Percentiles rank a stretch among this genome's conserved stretches.
Evolutionary conservation across 2,329 filamentous ascomycete genomes (phyloP).

Genomic region (Leptoxyphium fumago): DNA sequence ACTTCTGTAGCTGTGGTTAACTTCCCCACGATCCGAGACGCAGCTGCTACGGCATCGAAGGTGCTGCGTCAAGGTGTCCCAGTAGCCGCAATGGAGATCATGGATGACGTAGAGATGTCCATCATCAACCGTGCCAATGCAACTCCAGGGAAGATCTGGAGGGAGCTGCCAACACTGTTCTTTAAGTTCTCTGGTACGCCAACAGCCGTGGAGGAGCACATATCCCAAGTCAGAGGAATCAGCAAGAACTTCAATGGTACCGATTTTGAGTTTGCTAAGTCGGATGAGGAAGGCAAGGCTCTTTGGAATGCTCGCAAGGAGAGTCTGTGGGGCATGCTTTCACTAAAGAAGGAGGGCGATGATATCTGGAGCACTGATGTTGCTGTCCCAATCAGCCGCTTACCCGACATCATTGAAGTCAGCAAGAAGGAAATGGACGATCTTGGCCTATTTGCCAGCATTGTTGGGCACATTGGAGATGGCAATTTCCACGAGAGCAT

Average conservation of each 20-base stretch:
- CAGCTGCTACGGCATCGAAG: constrained; percentile 56
- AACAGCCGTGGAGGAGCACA: constrained; percentile 61
- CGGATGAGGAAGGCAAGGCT: constrained; percentile 38
- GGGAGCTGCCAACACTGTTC: constrained; percentile 63
- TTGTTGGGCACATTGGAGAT: constrained; percentile 81
- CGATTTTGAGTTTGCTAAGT: constrained; percentile 41
- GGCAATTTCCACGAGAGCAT: constrained; percentile 93
- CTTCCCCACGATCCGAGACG: constrained; percentile 63
- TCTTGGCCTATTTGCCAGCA: constrained; percentile 71
- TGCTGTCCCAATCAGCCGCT: constrained; percentile 43
- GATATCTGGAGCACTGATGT: constrained; percentile 50
- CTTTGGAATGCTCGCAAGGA: constrained; percentile 48
- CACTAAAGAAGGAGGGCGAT: constrained; percentile 38
- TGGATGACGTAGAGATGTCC: constrained; percentile 79
- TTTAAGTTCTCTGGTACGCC: constrained; percentile 75
- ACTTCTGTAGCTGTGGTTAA: constrained; percentile 66
- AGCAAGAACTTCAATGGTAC: constrained; percentile 44
- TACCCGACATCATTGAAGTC: constrained; percentile 55
- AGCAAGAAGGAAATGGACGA: constrained; percentile 83
- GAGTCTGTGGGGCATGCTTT: constrained; percentile 46
- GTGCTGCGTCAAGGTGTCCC: constrained; percentile 64
- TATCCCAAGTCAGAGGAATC: constrained; percentile 52
- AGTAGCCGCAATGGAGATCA: constrained; percentile 67
- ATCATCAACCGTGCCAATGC: constrained; percentile 63
- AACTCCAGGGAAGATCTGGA: constrained; percentile 56